These are phyloP conservation scores for Populus alba DNA, from an alignment of 345 rosid genomes.

Conservation along the genomic window DNA sequence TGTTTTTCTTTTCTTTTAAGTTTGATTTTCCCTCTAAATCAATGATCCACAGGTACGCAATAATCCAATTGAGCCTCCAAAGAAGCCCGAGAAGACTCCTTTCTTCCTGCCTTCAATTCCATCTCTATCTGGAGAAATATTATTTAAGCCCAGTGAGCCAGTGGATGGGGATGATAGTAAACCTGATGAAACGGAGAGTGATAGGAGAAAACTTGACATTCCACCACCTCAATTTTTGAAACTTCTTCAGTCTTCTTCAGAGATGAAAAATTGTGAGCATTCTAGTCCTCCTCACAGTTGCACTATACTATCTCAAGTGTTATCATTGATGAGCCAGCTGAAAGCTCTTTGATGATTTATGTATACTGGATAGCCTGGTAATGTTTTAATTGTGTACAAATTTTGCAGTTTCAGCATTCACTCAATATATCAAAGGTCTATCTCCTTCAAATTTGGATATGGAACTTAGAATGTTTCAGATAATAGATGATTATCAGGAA, in stretches of 20 bases:
- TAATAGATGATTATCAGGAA: slow-evolving; percentile 67
- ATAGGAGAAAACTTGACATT: slow-evolving; percentile 32
- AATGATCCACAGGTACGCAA: slow-evolving; percentile 55
- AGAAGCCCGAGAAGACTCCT: slow-evolving; percentile 84
- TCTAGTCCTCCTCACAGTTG: neutral
- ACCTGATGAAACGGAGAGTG: slow-evolving; percentile 29
- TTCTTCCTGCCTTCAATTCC: slow-evolving; percentile 88
- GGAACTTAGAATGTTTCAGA: slow-evolving; percentile 91
- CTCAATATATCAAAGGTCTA: slow-evolving; percentile 73
- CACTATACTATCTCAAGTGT: neutral
- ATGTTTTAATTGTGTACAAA: slow-evolving; percentile 20
- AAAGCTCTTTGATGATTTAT: neutral
- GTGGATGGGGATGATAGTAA: slow-evolving; percentile 34
- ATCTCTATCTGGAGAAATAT: slow-evolving; percentile 82
- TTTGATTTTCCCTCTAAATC: neutral
- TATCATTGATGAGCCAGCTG: neutral
- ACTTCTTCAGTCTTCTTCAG: slow-evolving; percentile 56
- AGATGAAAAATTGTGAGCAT: slow-evolving; percentile 59
- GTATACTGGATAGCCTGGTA: neutral
- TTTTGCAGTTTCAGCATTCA: slow-evolving; percentile 66
- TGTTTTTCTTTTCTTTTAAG: neutral
- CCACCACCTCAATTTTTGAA: slow-evolving; percentile 48
- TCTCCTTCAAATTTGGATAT: slow-evolving; percentile 84
- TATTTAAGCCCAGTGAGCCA: slow-evolving; percentile 59
- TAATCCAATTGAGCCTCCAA: slow-evolving; percentile 91